Evolutionary conservation across 2,329 filamentous ascomycete genomes (phyloP).

Genomic region (Talaromyces sp.): DNA sequence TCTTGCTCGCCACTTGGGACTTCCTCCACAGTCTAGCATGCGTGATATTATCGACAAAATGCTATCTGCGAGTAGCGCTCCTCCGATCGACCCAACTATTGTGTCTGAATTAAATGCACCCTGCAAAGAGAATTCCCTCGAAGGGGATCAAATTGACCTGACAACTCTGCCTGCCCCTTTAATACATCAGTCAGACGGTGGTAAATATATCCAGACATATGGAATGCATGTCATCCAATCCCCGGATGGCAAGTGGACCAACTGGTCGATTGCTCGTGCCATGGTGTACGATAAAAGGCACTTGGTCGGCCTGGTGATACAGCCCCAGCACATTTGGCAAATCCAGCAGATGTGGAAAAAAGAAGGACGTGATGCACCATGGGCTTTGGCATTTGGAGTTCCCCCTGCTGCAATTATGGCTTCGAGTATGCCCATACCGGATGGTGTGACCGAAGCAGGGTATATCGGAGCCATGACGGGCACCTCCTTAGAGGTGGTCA

Average conservation of each 20-base stretch:
- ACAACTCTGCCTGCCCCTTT: slow-evolving; percentile 36
- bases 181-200: slow-evolving; percentile 43
- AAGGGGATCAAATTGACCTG: slow-evolving; percentile 38
- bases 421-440: slow-evolving; percentile 44
- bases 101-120: slow-evolving; percentile 26
- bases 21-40: slow-evolving; percentile 33
- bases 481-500: slow-evolving; percentile 42
- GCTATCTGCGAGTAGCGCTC: slow-evolving; percentile 26
- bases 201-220: slow-evolving; percentile 47
- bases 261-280: slow-evolving; percentile 29
- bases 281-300: slow-evolving; percentile 2
- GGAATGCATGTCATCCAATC: slow-evolving; percentile 45
- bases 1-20: slow-evolving; percentile 37
- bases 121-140: slow-evolving; percentile 39
- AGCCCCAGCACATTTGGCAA: slow-evolving; percentile 43
- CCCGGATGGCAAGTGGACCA: slow-evolving; percentile 43
- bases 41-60: slow-evolving; percentile 40
- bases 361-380: slow-evolving; percentile 42
- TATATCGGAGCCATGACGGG: slow-evolving; percentile 46
- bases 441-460: slow-evolving; percentile 43
- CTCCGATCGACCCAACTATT: slow-evolving; percentile 27
- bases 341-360: slow-evolving; percentile 45
- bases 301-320: slow-evolving; percentile 33
- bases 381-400: slow-evolving; percentile 33
- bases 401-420: slow-evolving; percentile 47